Conservation (phyloP, 768 basidiomycete species). For the Mycena rebaudengoi region DNA sequence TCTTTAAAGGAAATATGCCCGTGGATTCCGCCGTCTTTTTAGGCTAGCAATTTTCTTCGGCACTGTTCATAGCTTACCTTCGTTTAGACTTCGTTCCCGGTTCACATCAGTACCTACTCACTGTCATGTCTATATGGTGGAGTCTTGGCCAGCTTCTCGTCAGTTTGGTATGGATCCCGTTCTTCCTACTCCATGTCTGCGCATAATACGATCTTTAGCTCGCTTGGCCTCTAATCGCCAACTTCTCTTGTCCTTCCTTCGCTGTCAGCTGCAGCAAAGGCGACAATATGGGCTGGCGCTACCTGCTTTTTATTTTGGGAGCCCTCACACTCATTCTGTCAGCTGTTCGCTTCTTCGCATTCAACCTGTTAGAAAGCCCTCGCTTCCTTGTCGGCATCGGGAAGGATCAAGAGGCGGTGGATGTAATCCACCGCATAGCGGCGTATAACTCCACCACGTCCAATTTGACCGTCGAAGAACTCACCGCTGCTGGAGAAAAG, state of each 20-base stretch:
- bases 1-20: constrained; percentile 59
- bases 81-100: constrained; percentile 76
- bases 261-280: constrained; percentile 50
- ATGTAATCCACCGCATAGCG: constrained; percentile 69
- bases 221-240: constrained; percentile 78
- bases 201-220: constrained; percentile 44
- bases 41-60: constrained; percentile 49
- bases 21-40: constrained; percentile 83
- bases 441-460: constrained; percentile 62
- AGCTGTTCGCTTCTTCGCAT: constrained; percentile 69
- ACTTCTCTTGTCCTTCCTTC: constrained; percentile 74
- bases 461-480: constrained; percentile 59
- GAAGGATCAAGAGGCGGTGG: constrained; percentile 66
- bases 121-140: constrained; percentile 84
- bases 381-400: constrained; percentile 79
- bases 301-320: constrained; percentile 78
- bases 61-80: neutral
- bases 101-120: constrained; percentile 79
- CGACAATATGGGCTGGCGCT: constrained; percentile 78
- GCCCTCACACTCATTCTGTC: constrained; percentile 73
- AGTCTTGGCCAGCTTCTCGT: constrained; percentile 77
- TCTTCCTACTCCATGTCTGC: neutral
- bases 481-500: constrained; percentile 38
- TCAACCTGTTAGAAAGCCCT: constrained; percentile 74
- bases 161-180: constrained; percentile 40